Conservation (phyloP, 164 flowering plant species). For the Pachysandra terminalis region DNA sequence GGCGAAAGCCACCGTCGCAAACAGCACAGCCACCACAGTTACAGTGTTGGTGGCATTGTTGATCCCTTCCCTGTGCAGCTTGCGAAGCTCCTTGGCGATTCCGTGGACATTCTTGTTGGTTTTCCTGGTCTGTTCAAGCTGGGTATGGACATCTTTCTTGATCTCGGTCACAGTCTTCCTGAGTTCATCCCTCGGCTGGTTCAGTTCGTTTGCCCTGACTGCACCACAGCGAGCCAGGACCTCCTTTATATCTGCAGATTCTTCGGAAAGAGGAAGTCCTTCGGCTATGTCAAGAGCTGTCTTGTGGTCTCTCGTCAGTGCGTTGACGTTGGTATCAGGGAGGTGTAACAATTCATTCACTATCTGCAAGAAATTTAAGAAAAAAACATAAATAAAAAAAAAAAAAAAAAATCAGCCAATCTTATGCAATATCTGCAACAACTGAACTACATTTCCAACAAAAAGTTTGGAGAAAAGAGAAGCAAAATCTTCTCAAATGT, state of each 20-base stretch:
- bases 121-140: constrained; percentile 68
- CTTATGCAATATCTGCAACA: too few relatives aligned
- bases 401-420: too few relatives aligned
- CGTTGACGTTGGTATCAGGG: constrained; percentile 66
- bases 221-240: constrained; percentile 47
- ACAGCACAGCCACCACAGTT: constrained; percentile 76
- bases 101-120: constrained; percentile 66
- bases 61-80: constrained; percentile 71
- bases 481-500: too few relatives aligned
- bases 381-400: too few relatives aligned
- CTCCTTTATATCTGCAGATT: constrained; percentile 53
- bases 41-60: constrained; percentile 82
- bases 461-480: too few relatives aligned
- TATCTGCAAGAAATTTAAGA: too few relatives aligned
- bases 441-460: too few relatives aligned
- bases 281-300: constrained; percentile 82
- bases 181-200: constrained; percentile 76
- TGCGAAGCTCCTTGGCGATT: constrained; percentile 63
- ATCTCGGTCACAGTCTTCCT: constrained; percentile 67
- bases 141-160: constrained; percentile 67
- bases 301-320: constrained; percentile 64
- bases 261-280: constrained; percentile 58
- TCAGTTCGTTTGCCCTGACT: constrained; percentile 61
- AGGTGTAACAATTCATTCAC: constrained; percentile 49
- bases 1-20: constrained; percentile 80